phyloP scores from a whole-genome alignment of 139 green algal genomes.

The Trebouxia sp. region DNA sequence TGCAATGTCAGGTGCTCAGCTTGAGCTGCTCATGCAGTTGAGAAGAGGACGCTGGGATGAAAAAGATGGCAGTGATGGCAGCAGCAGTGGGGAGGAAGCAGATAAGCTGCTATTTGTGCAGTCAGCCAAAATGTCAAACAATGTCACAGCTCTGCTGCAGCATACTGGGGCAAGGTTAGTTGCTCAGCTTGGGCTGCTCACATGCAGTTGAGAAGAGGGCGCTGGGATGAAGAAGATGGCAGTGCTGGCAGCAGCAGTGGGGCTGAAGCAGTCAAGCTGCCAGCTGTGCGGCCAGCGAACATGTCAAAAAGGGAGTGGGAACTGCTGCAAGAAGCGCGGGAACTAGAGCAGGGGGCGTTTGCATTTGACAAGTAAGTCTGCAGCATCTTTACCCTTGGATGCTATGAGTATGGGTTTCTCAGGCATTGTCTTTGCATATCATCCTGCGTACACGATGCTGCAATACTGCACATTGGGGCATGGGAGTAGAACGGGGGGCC shows the following conservation, averaged over 20 bases:
- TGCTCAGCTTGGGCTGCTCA: too few species aligned
- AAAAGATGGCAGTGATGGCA: neutral
- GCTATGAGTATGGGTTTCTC: too few species aligned
- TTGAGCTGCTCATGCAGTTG: neutral
- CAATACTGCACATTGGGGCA: too few species aligned
- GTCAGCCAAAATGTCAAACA: neutral
- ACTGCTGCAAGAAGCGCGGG: slow-evolving; percentile 10
- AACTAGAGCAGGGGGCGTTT: neutral
- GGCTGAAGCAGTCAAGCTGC: neutral
- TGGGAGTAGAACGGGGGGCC: too few species aligned
- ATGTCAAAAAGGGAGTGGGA: slow-evolving; percentile 19
- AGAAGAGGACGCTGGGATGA: slow-evolving; percentile 6
- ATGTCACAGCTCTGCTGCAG: neutral
- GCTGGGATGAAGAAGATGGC: slow-evolving; percentile 8
- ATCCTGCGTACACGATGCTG: too few species aligned
- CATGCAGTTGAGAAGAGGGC: slow-evolving; percentile 4
- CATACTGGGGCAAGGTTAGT: too few species aligned
- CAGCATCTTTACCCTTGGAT: too few species aligned
- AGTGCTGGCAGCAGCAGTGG: neutral
- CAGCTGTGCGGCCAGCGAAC: neutral
- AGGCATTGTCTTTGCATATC: too few species aligned
- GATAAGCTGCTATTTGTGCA: neutral
- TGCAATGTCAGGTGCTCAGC: too few species aligned
- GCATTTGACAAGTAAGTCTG: slow-evolving; percentile 23
- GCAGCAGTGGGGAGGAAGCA: neutral